These are phyloP conservation scores for Pyrenochaeta sp. DNA, from an alignment of 2,329 filamentous ascomycete species.

Conservation along the genomic window DNA sequence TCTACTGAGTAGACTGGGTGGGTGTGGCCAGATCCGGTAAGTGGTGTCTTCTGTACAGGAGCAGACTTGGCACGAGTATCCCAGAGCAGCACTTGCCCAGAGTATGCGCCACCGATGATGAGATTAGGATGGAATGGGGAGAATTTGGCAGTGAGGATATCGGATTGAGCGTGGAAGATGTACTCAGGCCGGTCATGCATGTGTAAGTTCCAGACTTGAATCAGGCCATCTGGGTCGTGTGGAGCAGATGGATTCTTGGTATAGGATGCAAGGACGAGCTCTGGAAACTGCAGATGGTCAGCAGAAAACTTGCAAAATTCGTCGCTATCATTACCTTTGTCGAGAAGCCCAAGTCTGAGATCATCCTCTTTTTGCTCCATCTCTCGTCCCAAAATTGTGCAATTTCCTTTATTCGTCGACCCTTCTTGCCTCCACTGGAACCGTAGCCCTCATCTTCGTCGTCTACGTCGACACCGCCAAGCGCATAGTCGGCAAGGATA, in stretches of 20 bases:
- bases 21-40: slow-evolving; percentile 94
- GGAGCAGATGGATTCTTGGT: slow-evolving; percentile 97
- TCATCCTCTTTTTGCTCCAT: slow-evolving; percentile 97
- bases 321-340: slow-evolving; percentile 69
- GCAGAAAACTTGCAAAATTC: background rate
- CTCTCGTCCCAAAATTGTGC: slow-evolving; percentile 93
- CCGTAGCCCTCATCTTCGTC: slow-evolving; percentile 80
- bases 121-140: slow-evolving; percentile 98
- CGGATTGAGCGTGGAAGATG: slow-evolving; percentile 94
- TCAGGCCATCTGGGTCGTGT: slow-evolving; percentile 89
- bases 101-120: slow-evolving; percentile 95
- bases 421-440: slow-evolving; percentile 74
- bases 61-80: slow-evolving; percentile 85
- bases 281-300: slow-evolving; percentile 70
- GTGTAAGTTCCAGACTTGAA: slow-evolving; percentile 97
- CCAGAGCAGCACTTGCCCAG: slow-evolving; percentile 95
- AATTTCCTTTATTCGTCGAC: slow-evolving; percentile 82
- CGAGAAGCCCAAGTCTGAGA: slow-evolving; percentile 94
- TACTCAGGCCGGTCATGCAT: slow-evolving; percentile 95
- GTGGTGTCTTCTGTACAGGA: slow-evolving; percentile 93
- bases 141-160: slow-evolving; percentile 94
- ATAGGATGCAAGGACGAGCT: slow-evolving; percentile 91
- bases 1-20: slow-evolving; percentile 96
- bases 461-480: slow-evolving; percentile 78
- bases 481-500: slow-evolving; percentile 91